Evolutionary conservation across 345 rosid genomes (phyloP).

Genomic region (Melaleuca quinquenervia): DNA sequence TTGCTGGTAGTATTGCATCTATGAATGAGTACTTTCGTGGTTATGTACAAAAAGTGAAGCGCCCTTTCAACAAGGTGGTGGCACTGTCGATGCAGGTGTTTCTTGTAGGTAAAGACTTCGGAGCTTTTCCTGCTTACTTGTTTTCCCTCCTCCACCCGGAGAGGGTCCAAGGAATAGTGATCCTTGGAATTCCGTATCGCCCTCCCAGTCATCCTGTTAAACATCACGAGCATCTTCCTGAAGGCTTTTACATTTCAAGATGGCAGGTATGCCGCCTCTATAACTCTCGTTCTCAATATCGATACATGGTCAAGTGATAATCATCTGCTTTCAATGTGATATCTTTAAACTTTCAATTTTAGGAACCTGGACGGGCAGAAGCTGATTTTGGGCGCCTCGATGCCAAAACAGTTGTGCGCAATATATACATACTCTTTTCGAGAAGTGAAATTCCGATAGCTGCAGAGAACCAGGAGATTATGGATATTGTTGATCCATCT

Average conservation of each 20-base stretch:
- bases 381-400: not conserved
- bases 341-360: not conserved
- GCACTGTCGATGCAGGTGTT: conserved; percentile 20
- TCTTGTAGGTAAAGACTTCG: conserved; percentile 44
- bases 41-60: not conserved
- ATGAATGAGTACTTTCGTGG: not conserved
- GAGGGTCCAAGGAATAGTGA: conserved; percentile 32
- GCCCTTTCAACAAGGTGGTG: not conserved
- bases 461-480: conserved; percentile 39
- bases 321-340: not conserved
- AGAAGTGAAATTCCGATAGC: conserved; percentile 46
- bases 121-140: conserved; percentile 24
- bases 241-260: conserved; percentile 41
- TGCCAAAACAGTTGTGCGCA: conserved; percentile 9
- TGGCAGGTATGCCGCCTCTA: conserved; percentile 28
- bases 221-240: conserved; percentile 19
- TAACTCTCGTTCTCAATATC: not conserved
- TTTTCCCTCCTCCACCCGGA: conserved; percentile 31
- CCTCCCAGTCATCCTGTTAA: conserved; percentile 6
- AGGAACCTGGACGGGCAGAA: conserved; percentile 6
- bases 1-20: not conserved
- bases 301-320: not conserved
- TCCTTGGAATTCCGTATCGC: conserved; percentile 34
- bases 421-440: conserved; percentile 41
- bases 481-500: conserved; percentile 45